Evolutionary conservation across 352 stramenopile genomes (phyloP).

Genomic region (Globisporangium nunn): DNA sequence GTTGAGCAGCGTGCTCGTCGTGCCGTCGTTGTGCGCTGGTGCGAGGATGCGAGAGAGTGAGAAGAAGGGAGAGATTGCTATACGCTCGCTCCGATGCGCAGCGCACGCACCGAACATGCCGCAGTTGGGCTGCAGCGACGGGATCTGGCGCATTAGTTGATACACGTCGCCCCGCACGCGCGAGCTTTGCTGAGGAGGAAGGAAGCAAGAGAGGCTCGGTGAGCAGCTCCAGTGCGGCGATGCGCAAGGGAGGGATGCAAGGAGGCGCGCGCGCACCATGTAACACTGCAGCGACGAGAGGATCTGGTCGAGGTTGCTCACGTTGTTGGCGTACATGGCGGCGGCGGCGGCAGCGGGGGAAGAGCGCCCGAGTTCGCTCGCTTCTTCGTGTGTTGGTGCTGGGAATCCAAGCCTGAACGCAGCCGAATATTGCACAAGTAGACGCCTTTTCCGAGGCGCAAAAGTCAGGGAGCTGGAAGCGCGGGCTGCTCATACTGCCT

Average conservation of each 20-base stretch:
- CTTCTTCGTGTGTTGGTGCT: too few relatives aligned
- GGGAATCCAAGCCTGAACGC: too few relatives aligned
- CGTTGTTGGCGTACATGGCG: conserved; percentile 78
- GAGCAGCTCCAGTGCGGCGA: background rate
- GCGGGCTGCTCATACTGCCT: too few relatives aligned
- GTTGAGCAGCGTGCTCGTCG: conserved; percentile 77
- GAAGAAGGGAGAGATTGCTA: background rate
- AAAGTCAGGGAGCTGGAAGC: too few relatives aligned
- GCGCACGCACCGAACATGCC: conserved; percentile 61
- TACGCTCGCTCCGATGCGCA: background rate
- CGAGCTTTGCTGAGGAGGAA: conserved; percentile 58
- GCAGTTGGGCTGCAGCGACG: conserved; percentile 78
- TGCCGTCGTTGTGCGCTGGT: conserved; percentile 80
- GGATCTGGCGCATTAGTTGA: conserved; percentile 80
- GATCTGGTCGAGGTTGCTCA: conserved; percentile 85
- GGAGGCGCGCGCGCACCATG: conserved; percentile 25
- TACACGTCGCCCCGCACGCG: conserved; percentile 80
- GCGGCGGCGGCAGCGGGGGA: background rate
- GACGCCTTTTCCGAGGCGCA: too few relatives aligned
- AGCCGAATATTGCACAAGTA: too few relatives aligned
- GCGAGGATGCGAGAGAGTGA: background rate
- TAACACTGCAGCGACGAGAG: conserved; percentile 83
- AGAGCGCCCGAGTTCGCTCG: too few relatives aligned
- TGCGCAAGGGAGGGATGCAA: too few relatives aligned
- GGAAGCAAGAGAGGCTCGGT: background rate